A percentile compares a stretch with the other conserved stretches of the same genome.
Conservation (phyloP, 306 rosid species). For the Malus sylvestris region DNA sequence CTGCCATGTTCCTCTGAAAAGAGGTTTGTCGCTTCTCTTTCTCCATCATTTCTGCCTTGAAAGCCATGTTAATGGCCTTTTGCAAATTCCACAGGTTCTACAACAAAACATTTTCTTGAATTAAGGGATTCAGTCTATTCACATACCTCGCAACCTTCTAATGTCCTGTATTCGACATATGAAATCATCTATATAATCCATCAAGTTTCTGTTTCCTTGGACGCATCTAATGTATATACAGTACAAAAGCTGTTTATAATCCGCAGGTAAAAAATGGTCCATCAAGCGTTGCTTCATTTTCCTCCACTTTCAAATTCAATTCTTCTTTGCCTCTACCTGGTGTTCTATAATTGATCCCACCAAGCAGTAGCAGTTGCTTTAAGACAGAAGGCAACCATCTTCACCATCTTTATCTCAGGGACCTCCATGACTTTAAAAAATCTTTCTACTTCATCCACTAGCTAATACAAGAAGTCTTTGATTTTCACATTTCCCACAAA, state of each 20-base stretch:
- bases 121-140: too few species aligned
- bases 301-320: neutral
- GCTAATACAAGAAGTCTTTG: too few species aligned
- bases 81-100: neutral
- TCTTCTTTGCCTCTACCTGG: neutral
- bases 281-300: neutral
- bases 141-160: neutral
- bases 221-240: too few species aligned
- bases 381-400: neutral
- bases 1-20: neutral
- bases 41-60: too few species aligned
- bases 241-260: too few species aligned
- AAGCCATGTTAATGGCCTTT: neutral
- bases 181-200: too few species aligned
- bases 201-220: too few species aligned
- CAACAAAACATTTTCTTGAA: neutral
- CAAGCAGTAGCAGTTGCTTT: neutral
- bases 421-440: too few species aligned
- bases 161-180: too few species aligned
- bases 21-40: neutral
- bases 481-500: too few species aligned
- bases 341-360: neutral
- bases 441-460: neutral
- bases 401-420: neutral
- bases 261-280: neutral